phyloP scores from a whole-genome alignment of 148 eudicot genomes.

The Rhododendron griersonianum region DNA sequence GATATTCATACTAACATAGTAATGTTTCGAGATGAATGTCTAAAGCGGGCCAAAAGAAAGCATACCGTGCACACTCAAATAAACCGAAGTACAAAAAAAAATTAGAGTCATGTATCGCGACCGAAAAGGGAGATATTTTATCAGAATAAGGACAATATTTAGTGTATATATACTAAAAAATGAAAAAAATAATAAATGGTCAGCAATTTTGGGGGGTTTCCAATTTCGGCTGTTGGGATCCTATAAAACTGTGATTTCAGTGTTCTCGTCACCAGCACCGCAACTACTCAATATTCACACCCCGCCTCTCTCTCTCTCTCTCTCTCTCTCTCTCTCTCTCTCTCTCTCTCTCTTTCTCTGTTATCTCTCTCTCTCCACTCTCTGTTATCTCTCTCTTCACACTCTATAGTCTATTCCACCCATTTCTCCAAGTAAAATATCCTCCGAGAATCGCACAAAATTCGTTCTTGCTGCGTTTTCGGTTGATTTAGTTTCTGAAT shows the following conservation, averaged over 20 bases:
- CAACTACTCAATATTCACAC: neutral
- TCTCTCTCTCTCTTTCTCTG: neutral
- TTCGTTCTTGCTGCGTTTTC: neutral
- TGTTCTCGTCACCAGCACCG: slow-evolving; percentile 11
- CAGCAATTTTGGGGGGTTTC: slow-evolving; percentile 6
- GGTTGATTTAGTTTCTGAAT: neutral
- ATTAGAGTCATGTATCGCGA: neutral
- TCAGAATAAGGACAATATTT: neutral
- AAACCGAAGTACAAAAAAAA: too few relatives aligned
- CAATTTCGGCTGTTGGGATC: slow-evolving; percentile 39
- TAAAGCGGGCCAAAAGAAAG: neutral
- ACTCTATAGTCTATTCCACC: too few relatives aligned
- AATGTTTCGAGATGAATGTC: neutral
- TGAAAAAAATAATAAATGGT: slow-evolving; percentile 10
- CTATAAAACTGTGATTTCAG: slow-evolving; percentile 35
- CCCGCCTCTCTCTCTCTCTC: neutral
- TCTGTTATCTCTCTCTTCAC: neutral
- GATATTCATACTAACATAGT: neutral
- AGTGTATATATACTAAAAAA: neutral
- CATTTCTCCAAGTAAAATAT: neutral
- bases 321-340: slow-evolving; percentile 4
- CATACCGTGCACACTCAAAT: neutral
- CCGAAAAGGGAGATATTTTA: neutral
- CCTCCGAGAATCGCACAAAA: slow-evolving; percentile 6
- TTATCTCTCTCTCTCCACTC: neutral